Percentiles rank a stretch among this genome's conserved stretches.
Evolutionary conservation across 371 early-diverging fungal genomes (phyloP).

Genomic region (Parasitella parasitica): DNA sequence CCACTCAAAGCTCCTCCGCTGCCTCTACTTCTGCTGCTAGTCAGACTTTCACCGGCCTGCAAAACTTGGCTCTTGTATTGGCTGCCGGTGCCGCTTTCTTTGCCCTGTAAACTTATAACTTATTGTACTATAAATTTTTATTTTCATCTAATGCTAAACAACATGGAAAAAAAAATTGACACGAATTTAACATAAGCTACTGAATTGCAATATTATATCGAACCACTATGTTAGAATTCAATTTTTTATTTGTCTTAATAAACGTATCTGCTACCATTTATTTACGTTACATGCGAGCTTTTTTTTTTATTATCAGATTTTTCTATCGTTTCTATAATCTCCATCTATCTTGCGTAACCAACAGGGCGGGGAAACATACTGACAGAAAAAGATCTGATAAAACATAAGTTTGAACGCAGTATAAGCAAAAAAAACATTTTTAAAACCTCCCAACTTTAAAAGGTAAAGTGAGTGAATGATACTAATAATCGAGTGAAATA

Average conservation of each 20-base stretch:
- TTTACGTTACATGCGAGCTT: too few species aligned
- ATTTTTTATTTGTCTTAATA: constrained; percentile 2
- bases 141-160: neutral
- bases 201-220: neutral
- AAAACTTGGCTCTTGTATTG: constrained; percentile 3
- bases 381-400: too few species aligned
- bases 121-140: neutral
- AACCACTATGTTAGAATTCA: neutral
- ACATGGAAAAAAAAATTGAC: neutral
- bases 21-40: constrained; percentile 1
- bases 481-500: too few species aligned
- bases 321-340: too few species aligned
- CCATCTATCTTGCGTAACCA: too few species aligned
- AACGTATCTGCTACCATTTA: too few species aligned
- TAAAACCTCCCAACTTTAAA: too few species aligned
- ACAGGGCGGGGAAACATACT: too few species aligned
- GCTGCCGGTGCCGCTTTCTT: constrained; percentile 14
- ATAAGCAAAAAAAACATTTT: too few species aligned
- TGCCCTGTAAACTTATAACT: constrained; percentile 4
- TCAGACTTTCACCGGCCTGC: neutral
- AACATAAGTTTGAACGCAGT: too few species aligned
- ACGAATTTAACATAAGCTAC: neutral
- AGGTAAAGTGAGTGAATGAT: too few species aligned
- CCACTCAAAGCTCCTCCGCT: neutral
- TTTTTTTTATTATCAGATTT: too few species aligned